Evolutionary conservation across 495 filamentous ascomycete genomes (phyloP), one percentile per base, ranked within the genome.

Genomic region (Tuber indicum): DNA sequence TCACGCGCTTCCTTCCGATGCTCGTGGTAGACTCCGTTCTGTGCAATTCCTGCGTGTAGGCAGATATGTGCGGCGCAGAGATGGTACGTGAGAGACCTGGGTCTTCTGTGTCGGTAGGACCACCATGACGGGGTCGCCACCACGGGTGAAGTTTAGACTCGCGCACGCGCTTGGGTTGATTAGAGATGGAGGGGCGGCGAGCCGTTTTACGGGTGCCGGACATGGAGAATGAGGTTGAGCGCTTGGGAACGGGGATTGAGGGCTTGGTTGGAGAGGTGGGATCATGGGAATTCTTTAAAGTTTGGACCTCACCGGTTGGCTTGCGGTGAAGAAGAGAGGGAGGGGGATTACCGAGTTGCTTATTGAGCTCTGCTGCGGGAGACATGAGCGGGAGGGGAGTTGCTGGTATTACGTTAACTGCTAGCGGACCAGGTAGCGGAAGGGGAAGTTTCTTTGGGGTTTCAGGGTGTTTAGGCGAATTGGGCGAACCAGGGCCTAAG

Each of bases 121-220:
- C n/a, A 42, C 81, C 75, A 17, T 71, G 66, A 17, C 79, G 75
- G 17, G 80, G 80, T 32, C 79, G 80, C 80, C 80, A 81, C 80
- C 80, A 81, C 3, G 80, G 80, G 52, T 81, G 80, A 62, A 81
- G 71, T 45, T 78, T 81, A 46, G 72, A 75, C 42, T 82, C 80
- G 3, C 80, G 75, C 44, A 81, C 19, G 41, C 71, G 71, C 41
- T 78, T 78, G 0, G 78, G 62, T 14, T 77, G 79, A n/a, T 47
- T 73, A 26, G 74, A 43, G 7, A 81, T 42, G 52, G 80, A 77
- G 47, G 79, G 79, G 10, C 77, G 78, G 45, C 75, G 75, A 21
- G 75, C 16, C 46, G 70, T 82, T 71, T 81, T 81, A 47, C 49
- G 36, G 43, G 70, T 80, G 32, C 23, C 45, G 23, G 52, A 45